Conservation (phyloP, 306 rosid species). For the Rubus parviflorus region DNA sequence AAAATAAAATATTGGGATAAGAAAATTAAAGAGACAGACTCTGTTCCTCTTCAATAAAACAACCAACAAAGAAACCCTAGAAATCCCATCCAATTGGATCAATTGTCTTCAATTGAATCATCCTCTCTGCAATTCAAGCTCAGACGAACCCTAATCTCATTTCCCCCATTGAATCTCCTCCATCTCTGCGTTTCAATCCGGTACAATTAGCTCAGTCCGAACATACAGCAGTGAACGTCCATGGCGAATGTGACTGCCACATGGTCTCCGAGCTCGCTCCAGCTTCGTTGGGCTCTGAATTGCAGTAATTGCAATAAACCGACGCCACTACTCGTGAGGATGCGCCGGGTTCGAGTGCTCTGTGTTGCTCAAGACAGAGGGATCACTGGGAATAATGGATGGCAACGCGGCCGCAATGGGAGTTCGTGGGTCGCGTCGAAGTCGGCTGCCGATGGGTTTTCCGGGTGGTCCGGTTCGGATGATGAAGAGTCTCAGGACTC, state of each 20-base stretch:
- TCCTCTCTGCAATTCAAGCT: not conserved
- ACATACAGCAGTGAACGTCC: constrained; percentile 2
- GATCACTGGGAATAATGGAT: constrained; percentile 17
- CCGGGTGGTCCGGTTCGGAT: constrained; percentile 79
- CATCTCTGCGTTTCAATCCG: not conserved
- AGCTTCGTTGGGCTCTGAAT: constrained; percentile 74
- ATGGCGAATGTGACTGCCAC: constrained; percentile 64
- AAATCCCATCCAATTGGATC: constrained; percentile 6
- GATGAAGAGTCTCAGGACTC: constrained; percentile 29
- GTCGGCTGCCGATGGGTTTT: constrained; percentile 47
- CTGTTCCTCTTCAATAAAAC: not conserved
- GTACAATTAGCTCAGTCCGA: constrained; percentile 6
- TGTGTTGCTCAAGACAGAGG: constrained; percentile 39
- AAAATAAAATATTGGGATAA: not conserved
- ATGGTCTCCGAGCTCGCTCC: constrained; percentile 86
- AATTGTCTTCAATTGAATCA: not conserved
- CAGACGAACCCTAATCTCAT: not conserved
- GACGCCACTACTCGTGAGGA: constrained; percentile 37
- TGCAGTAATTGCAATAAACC: constrained; percentile 36
- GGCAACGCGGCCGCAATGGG: constrained; percentile 25
- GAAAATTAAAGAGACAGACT: not conserved
- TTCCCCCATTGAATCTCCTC: not conserved
- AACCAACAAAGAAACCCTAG: constrained; percentile 18
- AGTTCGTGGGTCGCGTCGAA: constrained; percentile 42
- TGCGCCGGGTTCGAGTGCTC: constrained; percentile 44